A percentile compares a stretch with the other conserved stretches of the same genome.
phyloP scores from a whole-genome alignment of 768 basidiomycete species.

The Coprinellus aureogranulatus region DNA sequence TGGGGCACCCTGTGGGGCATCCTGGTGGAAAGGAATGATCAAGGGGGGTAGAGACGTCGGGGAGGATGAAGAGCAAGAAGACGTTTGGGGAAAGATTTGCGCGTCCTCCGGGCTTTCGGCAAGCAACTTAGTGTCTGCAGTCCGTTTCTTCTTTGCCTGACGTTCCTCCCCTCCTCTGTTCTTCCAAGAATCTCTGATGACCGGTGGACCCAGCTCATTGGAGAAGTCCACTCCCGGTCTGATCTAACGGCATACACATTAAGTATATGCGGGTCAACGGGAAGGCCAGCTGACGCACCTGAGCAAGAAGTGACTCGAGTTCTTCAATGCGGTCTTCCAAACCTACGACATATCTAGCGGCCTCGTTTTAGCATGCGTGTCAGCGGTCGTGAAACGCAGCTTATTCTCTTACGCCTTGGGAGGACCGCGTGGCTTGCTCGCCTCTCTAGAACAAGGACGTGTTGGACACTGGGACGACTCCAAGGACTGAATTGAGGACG shows the following conservation, averaged over 20 bases:
- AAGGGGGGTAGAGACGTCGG: slow-evolving; percentile 9
- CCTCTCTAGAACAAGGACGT: slow-evolving; percentile 40
- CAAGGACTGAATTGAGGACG: slow-evolving; percentile 19
- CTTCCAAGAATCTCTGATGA: slow-evolving; percentile 68
- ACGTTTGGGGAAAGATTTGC: slow-evolving; percentile 9
- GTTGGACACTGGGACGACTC: background rate
- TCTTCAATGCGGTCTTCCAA: slow-evolving; percentile 60
- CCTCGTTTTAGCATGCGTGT: too few relatives aligned
- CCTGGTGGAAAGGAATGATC: slow-evolving; percentile 13
- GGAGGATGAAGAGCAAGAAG: slow-evolving; percentile 5
- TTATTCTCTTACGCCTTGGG: slow-evolving; percentile 58
- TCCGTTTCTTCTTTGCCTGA: background rate
- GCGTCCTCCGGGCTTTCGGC: background rate
- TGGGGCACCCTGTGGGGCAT: background rate
- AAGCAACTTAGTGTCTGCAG: too few relatives aligned
- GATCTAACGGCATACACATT: slow-evolving; percentile 43
- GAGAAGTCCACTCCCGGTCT: slow-evolving; percentile 62
- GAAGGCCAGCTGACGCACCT: slow-evolving; percentile 30
- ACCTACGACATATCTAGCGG: slow-evolving; percentile 50
- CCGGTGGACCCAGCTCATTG: slow-evolving; percentile 58
- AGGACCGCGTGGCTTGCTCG: slow-evolving; percentile 63
- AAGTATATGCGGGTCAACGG: background rate
- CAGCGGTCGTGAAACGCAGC: too few relatives aligned
- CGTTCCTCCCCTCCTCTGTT: slow-evolving; percentile 9
- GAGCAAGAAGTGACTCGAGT: slow-evolving; percentile 51